Base-by-base conservation (phyloP, 2,329 filamentous ascomycete species). In the Neonectria faginata region DNA sequence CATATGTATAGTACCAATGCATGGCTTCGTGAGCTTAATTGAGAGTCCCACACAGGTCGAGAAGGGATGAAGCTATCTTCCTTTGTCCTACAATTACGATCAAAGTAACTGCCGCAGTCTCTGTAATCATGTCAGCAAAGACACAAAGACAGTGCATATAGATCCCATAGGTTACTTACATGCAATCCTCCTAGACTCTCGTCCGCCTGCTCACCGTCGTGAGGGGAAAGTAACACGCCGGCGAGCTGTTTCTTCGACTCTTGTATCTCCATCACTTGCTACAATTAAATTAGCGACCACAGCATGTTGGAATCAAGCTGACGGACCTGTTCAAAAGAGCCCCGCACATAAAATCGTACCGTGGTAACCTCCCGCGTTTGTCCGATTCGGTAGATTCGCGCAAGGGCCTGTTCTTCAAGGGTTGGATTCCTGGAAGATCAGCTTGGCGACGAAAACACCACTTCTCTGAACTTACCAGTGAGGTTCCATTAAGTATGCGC, bases 401-500 rank as follows among this genome's bases (percentile, higher is more conserved):
- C 78, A 0, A 84, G 67, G 0, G 81, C 81, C 65, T 83, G 80
- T 4, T 83, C 81, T 65, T 84, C 80, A 0, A 82, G 52, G 0
- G 78, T 80, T 1, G 80, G 81, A 18, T 83, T 84, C 79, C 81
- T 77, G 0, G 1, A 0, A 5, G 5, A 0, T 56, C 22, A 61
- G 67, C 39, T 2, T 1, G 3, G 27, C 0, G 0, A 18, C 0
- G 3, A 5, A 1, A 1, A 14, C 6, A 16, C 3, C 0, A 31
- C 6, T n/a, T 11, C 10, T 4, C 27, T 14, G 0, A 1, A 11
- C 70, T 62, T 67, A 80, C 78, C 79, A 82, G n/a, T 85, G 83
- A 0, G 84, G 84, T 57, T 87, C 84, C 75, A 86, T 80, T 0
- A 86, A 76, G 51, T 84, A 84, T 0, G 80, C 82, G 1, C 81